Percentiles rank a stretch among this genome's conserved stretches.
These are phyloP conservation scores for Saccharomyces eubayanus DNA, from an alignment of 805 yeast genomes.

Conservation along the genomic window DNA sequence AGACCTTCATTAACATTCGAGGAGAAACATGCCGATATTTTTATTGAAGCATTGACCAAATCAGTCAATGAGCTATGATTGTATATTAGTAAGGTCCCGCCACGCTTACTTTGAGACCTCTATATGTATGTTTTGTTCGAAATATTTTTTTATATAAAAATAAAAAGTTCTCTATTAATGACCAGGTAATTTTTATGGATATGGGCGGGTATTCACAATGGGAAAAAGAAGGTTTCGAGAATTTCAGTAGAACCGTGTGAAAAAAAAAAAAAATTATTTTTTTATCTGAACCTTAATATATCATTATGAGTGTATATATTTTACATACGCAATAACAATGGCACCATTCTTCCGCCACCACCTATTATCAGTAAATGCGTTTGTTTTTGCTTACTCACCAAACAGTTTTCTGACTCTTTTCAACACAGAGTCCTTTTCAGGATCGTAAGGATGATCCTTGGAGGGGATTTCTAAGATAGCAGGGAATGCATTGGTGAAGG, in stretches of 20 bases:
- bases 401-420: conserved; percentile 90
- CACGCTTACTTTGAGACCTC: neutral
- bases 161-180: neutral
- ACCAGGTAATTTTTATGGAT: neutral
- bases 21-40: conserved; percentile 51
- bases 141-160: neutral
- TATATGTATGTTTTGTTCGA: neutral
- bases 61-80: conserved; percentile 23
- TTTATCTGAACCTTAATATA: neutral
- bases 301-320: neutral
- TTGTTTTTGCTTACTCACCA: conserved; percentile 55
- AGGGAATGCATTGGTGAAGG: conserved; percentile 85
- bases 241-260: neutral
- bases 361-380: neutral
- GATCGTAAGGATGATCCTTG: conserved; percentile 97
- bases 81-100: neutral
- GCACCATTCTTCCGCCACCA: neutral
- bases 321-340: neutral
- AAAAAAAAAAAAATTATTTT: neutral
- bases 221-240: neutral
- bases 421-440: conserved; percentile 92
- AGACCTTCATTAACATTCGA: conserved; percentile 61
- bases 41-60: conserved; percentile 35
- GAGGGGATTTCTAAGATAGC: conserved; percentile 95
- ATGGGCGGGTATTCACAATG: neutral